Conservation (phyloP, 257 asterid genomes). For the Nicotiana obtusifolia region DNA sequence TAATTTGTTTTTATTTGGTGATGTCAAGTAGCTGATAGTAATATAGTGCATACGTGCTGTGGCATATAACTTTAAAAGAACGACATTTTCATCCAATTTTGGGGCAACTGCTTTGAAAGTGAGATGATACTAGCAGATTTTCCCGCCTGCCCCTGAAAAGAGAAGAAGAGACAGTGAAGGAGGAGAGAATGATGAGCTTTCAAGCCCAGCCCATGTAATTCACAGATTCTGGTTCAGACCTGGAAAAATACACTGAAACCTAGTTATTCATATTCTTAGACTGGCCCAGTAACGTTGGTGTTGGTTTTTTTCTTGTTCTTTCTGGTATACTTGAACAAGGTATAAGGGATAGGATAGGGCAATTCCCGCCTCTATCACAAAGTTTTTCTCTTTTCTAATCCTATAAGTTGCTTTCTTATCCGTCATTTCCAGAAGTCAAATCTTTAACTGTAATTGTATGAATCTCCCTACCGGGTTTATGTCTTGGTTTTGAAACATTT, state of each 20-base stretch:
- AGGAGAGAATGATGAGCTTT: background rate
- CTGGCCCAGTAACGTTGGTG: background rate
- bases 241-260: background rate
- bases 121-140: background rate
- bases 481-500: background rate
- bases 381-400: background rate
- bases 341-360: background rate
- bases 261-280: background rate
- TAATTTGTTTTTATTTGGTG: background rate
- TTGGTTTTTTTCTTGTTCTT: background rate
- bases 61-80: background rate
- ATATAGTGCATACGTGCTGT: background rate
- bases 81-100: background rate
- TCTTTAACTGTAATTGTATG: background rate
- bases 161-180: background rate
- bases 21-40: background rate
- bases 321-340: too few species aligned
- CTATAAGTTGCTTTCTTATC: background rate
- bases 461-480: background rate
- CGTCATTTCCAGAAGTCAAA: background rate
- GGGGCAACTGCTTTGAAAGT: background rate
- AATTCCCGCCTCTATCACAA: background rate
- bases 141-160: background rate
- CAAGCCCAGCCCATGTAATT: background rate
- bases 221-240: background rate